Base-by-base conservation (phyloP, 345 rosid species). In the Limnanthes douglasii region DNA sequence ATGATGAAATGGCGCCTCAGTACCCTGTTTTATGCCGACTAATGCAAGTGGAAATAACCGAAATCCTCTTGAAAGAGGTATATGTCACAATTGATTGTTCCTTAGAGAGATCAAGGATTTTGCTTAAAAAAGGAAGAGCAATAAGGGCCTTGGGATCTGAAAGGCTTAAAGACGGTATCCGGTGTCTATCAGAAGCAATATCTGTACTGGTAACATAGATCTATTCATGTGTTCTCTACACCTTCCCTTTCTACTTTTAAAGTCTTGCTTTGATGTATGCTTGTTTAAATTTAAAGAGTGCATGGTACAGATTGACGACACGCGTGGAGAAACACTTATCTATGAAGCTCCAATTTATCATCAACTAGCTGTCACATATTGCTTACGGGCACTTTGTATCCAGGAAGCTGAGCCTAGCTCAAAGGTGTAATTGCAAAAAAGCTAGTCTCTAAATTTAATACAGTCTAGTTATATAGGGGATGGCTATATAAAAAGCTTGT, bases 351-450 rank as follows among this genome's bases (percentile, higher is more conserved):
- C 60, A 37, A 47, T 24, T 22, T 49, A 35, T 40, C 67, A 67
- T 60, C 69, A 59, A 27, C 54, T 83, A 60, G 80, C 93, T 45
- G 57, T 65, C 43, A 78, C 83, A 21, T 59, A 78, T 60, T 63
- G 72, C 57, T 55, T 83, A 53, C 77, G 82, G 34, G 97, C 86
- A 31, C 60, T 88, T 3, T 68, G 82, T 43, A 51, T 40, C 37
- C 72, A 71, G 32, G 97, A 88, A 60, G 67, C 50, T 38, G 93
- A 78, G 34, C 86, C 97, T 37, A 64, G 54, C 48, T 83, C 95
- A 22, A 65, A 83, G 97, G 95, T 88, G 57, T 37, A 48, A 28
- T 46, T 61, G 50, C 18, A 19, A 57, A 37, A 33, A 56, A 43
- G 51, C 55, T 61, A 53, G 55, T 62, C 36, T 54, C 37, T 35